Base-by-base conservation (phyloP, 805 yeast genomes). In the Candida tibetensis region DNA sequence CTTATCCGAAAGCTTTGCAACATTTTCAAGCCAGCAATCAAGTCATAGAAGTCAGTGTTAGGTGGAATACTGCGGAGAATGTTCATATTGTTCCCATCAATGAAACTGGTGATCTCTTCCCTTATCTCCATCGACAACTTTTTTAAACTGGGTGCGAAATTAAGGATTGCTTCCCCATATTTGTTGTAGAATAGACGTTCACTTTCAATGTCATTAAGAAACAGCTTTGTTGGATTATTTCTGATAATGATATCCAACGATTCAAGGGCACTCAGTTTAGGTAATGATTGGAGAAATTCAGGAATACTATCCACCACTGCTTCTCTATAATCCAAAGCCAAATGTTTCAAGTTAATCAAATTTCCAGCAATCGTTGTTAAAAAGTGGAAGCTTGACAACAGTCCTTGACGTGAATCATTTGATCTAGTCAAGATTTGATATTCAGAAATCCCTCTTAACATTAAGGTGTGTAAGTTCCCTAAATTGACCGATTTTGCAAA, bases 1-100 rank as follows among this genome's bases (percentile, higher is more conserved):
- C 70, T 72, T 12, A 77, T 35, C 26, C 81, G 55, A 4, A 77
- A 44, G 4, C 71, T 57, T 32, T 47, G 46, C 30, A 79, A 49
- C 0, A 48, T 33, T 0, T 48, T 45, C 38, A 62, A 55, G 2
- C 18, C 33, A 14, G 26, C 22, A 17, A 36, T 28, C 6, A 27
- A 26, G 10, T 23, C 12, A 26, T 42, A 45, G 34, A 45, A 40
- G 3, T 15, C 25, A 3, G 46, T 42, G 13, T 32, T 14, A 4
- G 32, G 13, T 2, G 48, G 46, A 4, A 45, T 31, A 12, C 21
- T 6, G 5, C 26, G 27, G 17, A 42, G 30, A 8, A 33, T 33
- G 28, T 43, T 39, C 3, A 45, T 22, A 13, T 40, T 40, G 21
- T 28, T 32, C 23, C 28, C 15, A 7, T 33, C 31, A 15, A 27